Evolutionary conservation across 1,139 yeast species (phyloP), one percentile per base, ranked within the genome.

Genomic region (Yamadazyma atlantica): DNA sequence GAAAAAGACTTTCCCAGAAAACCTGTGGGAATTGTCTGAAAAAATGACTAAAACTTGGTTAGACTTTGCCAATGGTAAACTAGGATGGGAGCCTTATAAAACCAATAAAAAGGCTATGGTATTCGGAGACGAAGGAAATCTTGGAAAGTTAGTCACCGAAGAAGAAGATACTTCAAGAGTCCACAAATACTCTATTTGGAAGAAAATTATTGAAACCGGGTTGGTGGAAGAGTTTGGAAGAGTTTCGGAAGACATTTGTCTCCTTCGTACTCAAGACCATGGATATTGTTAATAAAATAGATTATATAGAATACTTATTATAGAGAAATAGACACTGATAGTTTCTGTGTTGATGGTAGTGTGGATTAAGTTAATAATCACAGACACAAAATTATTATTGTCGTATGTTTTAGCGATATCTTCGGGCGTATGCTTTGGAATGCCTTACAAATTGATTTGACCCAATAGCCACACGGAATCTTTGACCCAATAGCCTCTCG

Each of bases 21-120:
- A 26, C 21, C 31, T 14, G 14, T 8, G 16, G 14, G n/a, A 18
- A 22, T 25, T 41, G 12, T 35, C 42, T 2, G 38, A 35, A 4
- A 11, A 33, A 15, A 38, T 41, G 41, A 8, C 41, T 4, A 31
- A 30, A 19, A 15, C 26, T 8, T 44, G 49, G 49, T 13, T 44
- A 2, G 39, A 37, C 11, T 46, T 48, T 36, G 53, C 51, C 18
- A 46, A 49, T 38, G 52, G 52, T 7, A 32, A 31, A 6, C 33
- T 17, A 9, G 26, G 32, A 3, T 48, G 50, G 46, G 39, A 35
- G 22, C 17, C 28, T 8, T 41, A 38, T 31, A 23, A 34, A 7
- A 23, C 32, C 12, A 33, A 33, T 4, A 36, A 32, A 4, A 40
- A 36, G 17, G 44, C 41, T 22, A 43, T 38, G 42, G 40, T 38